Base-by-base conservation (phyloP, 2,329 filamentous ascomycete genomes). In the Ophiostoma perfectum region DNA sequence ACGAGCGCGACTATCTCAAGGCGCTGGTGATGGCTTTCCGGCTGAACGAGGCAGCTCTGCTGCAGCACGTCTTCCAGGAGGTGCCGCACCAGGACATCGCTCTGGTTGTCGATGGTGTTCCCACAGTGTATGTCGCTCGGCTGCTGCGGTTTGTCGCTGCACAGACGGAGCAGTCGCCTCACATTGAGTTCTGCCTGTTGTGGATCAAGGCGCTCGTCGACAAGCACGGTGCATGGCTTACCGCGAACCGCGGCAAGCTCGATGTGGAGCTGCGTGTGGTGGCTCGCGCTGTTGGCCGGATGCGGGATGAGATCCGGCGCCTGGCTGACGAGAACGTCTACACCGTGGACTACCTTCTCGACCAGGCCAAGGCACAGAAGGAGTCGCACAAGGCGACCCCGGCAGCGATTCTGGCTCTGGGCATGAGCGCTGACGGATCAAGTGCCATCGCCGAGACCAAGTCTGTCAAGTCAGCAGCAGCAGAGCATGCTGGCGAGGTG, bases 21-120 rank as follows among this genome's bases (percentile, higher is more conserved):
- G 94, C 95, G 0, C 82, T 99, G 5, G 88, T 97, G 72, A 99
- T 99, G 95, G 90, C 93, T 1, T 99, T 99, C 83, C 90, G 96
- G 5, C 88, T 99, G 69, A 97, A 97, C 79, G 92, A 96, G 77
- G 84, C 88, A 4, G 86, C 88, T 36, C 83, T 99, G 64, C 87
- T 97, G 71, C 90, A 90, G 73, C 88, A 88, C 67, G 91, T 97
- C 18, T 98, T 97, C 80, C 90, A 96, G 78, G 85, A 87, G 2
- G 89, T 94, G 38, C 93, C 95, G 0, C 83, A 89, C 58, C 78
- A 82, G 2, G 90, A 94, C 72, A 90, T 98, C 64, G 76, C 85
- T 0, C 86, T 96, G 8, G 88, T 96, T 0, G 91, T 96, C 38
- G 88, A 87, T 66, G 87, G 90, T 44, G 80, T 97, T 49, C 95